A percentile compares a stretch with the other conserved stretches of the same genome.
phyloP scores from a whole-genome alignment of 2,329 filamentous ascomycete genomes.

The Alternaria gansuensis region DNA sequence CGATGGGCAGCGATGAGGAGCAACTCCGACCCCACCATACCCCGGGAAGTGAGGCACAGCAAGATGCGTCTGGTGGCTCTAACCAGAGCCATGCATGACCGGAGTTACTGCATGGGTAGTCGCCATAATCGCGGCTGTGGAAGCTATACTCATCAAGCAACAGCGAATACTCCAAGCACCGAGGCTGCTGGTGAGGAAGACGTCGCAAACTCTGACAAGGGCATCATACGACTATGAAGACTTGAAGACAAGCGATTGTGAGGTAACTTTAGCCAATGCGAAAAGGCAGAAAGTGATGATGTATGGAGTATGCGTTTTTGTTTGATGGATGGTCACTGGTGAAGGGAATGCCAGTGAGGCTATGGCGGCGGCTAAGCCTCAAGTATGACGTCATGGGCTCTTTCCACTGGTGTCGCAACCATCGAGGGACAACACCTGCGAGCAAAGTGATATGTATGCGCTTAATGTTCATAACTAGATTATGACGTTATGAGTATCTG shows the following conservation, averaged over 20 bases:
- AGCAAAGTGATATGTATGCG: background rate
- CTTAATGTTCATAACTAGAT: background rate
- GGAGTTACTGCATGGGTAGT: background rate
- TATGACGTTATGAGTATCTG: too few species aligned
- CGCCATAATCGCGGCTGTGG: background rate
- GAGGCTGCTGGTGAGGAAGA: background rate
- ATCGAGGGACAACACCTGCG: background rate
- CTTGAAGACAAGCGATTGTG: background rate
- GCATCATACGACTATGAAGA: background rate
- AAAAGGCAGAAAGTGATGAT: background rate
- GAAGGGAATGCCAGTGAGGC: background rate
- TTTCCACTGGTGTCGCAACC: background rate
- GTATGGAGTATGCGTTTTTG: background rate
- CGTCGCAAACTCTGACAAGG: background rate
- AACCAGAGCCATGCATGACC: background rate
- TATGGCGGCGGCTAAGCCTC: constrained; percentile 1
- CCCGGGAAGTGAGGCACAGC: background rate
- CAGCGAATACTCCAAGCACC: background rate
- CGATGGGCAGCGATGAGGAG: background rate
- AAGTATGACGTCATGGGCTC: background rate
- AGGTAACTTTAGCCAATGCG: background rate
- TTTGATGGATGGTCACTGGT: background rate
- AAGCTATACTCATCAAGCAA: background rate
- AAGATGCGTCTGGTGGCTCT: background rate
- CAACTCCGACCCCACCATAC: background rate